phyloP scores from a whole-genome alignment of 228 moss, liverwort and hornwort genomes.

The Sphagnum magellanicum region DNA sequence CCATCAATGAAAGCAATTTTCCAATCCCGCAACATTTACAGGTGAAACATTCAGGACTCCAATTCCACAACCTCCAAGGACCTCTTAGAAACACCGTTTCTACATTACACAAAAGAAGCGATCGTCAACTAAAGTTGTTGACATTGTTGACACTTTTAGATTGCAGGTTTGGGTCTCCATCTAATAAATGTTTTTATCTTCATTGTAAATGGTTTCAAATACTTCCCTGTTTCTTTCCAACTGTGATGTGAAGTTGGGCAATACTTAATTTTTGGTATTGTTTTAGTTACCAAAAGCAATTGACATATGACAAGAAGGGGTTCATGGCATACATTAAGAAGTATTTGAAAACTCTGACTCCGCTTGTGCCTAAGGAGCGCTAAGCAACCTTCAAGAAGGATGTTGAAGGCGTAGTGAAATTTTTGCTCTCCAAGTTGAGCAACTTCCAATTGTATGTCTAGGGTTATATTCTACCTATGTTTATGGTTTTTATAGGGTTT shows the following conservation, averaged over 20 bases:
- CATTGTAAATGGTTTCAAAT: background rate
- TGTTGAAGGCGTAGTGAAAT: conserved; percentile 34
- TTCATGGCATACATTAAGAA: conserved; percentile 34
- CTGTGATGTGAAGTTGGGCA: background rate
- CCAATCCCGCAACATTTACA: conserved; percentile 56
- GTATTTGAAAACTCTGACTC: conserved; percentile 27
- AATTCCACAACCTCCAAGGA: too few species aligned
- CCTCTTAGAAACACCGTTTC: too few species aligned
- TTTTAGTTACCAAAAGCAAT: conserved; percentile 31
- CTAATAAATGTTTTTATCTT: background rate
- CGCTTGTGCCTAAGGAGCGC: conserved; percentile 17
- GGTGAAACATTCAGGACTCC: too few species aligned
- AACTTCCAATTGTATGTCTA: conserved; percentile 40
- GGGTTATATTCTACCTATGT: too few species aligned
- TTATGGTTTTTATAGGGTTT: background rate
- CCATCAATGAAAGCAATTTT: conserved; percentile 33
- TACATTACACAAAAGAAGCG: too few species aligned
- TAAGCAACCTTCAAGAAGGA: conserved; percentile 22
- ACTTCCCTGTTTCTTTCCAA: conserved; percentile 1
- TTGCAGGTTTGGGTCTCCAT: conserved; percentile 23
- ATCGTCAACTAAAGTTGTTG: conserved; percentile 40
- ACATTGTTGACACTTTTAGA: conserved; percentile 54
- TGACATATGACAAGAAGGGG: conserved; percentile 33
- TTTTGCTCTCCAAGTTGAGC: conserved; percentile 20
- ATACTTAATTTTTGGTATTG: background rate